Evolutionary conservation across 495 filamentous ascomycete genomes (phyloP), one percentile per base, ranked within the genome.

Genomic region (Daldinia decipiens): DNA sequence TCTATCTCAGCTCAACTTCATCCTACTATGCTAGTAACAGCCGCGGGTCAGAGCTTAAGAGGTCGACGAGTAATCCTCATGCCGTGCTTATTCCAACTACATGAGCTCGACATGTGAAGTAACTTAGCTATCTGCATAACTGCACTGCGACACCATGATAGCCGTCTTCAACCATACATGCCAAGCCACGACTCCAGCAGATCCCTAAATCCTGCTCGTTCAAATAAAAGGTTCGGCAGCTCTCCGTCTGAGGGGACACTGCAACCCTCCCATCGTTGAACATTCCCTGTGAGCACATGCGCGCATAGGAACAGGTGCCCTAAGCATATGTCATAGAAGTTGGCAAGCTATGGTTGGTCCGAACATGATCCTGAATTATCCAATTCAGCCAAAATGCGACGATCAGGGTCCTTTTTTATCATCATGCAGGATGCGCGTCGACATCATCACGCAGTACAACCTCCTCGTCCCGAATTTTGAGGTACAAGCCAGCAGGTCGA

Each of bases 351-450:
- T 53, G 59, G 59, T 67, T 67, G 69, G 69, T 15, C 51, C 27
- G 38, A 17, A 36, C 24, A 40, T 17, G 27, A 6, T 43, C 55
- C 51, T 40, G 51, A 68, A 67, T 55, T 62, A 68, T 56, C 58
- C 65, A 56, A 40, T 55, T 71, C 59, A 54, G 62, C 68, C 62
- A 47, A 55, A 62, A 29, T 52, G 54, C 32, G 69, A 67, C 69
- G 69, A 67, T 67, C 69, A 72, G 69, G 69, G 69, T 72, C 69
- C 59, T 61, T 55, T 45, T 50, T 29, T 57, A 65, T 61, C 67
- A 65, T 70, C 61, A 38, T 61, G 67, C 61, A 60, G 61, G 19
- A 47, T 70, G 67, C 61, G 50, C 43, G 58, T 7, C 68, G 68
- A 71, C 53, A 57, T 71, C 68, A 71, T 67, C 58, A 19, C 34